These are phyloP conservation scores for Williopsis jadinii DNA, from an alignment of 1,139 yeast genomes.

Conservation along the genomic window DNA sequence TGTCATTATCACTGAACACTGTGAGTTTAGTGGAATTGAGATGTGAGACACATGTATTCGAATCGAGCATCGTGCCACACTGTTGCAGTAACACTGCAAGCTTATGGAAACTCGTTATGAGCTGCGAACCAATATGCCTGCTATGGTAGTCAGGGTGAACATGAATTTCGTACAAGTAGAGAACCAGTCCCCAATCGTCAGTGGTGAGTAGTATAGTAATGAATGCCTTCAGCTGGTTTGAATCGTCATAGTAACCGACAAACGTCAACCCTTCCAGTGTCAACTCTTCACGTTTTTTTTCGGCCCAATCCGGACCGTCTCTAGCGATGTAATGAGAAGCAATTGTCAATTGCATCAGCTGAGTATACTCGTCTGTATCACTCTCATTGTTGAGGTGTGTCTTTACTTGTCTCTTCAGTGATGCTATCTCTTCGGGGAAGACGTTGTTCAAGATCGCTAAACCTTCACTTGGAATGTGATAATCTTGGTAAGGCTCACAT, in stretches of 20 bases:
- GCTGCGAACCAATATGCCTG: slow-evolving; percentile 1
- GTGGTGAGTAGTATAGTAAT: slow-evolving; percentile 35
- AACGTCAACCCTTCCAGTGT: slow-evolving; percentile 37
- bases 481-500: no score
- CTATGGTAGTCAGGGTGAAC: slow-evolving; percentile 23
- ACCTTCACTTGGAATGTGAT: no score
- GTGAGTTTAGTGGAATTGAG: slow-evolving; percentile 33
- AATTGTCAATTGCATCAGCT: slow-evolving; percentile 5
- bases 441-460: no score
- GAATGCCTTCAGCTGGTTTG: slow-evolving; percentile 29
- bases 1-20: slow-evolving; percentile 41
- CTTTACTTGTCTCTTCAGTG: no score
- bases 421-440: no score
- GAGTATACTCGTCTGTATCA: neutral
- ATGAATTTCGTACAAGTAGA: slow-evolving; percentile 53
- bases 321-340: slow-evolving; percentile 18
- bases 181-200: slow-evolving; percentile 23
- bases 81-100: slow-evolving; percentile 1
- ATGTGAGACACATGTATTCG: slow-evolving; percentile 2
- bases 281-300: slow-evolving; percentile 40
- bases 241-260: slow-evolving; percentile 24
- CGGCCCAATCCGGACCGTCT: slow-evolving; percentile 39
- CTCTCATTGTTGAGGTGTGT: neutral
- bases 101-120: slow-evolving; percentile 5
- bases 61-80: slow-evolving; percentile 1